A percentile compares a stretch with the other conserved stretches of the same genome.
Conservation (phyloP, 139 green algal genomes). For the Edaphochlamys debaryana region DNA sequence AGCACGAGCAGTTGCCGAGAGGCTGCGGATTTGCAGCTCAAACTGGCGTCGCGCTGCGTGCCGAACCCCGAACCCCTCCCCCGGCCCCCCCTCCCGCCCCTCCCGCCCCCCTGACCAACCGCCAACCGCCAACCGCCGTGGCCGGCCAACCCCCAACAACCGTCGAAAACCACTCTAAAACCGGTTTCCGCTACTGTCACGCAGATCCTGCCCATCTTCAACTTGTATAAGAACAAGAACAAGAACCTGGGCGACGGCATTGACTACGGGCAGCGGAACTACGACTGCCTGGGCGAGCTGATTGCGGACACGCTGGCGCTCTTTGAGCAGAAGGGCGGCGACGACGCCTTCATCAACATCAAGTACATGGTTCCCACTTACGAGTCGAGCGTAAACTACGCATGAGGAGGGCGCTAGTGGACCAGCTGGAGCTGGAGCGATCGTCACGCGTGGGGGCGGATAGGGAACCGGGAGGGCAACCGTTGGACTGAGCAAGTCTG, state of each 20-base stretch:
- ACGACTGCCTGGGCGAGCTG: slow-evolving; percentile 82
- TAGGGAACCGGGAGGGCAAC: background rate
- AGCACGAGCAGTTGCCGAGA: too few species aligned
- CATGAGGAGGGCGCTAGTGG: slow-evolving; percentile 34
- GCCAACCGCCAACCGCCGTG: too few species aligned
- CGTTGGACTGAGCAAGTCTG: background rate
- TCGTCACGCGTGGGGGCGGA: too few species aligned
- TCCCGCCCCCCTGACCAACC: too few species aligned
- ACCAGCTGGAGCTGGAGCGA: background rate
- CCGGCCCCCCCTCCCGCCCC: too few species aligned
- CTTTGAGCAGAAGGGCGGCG: slow-evolving; percentile 84
- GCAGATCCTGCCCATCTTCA: slow-evolving; percentile 88
- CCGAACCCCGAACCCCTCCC: too few species aligned
- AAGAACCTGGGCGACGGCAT: slow-evolving; percentile 87
- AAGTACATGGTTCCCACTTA: slow-evolving; percentile 74
- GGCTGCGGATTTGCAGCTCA: too few species aligned
- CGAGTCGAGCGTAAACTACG: slow-evolving; percentile 78
- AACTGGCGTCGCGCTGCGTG: too few species aligned
- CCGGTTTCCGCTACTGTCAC: too few species aligned
- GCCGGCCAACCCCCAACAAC: too few species aligned
- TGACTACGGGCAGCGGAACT: slow-evolving; percentile 84
- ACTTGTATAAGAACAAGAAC: slow-evolving; percentile 87
- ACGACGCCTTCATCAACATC: slow-evolving; percentile 94
- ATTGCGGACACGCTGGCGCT: slow-evolving; percentile 80
- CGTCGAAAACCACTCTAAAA: too few species aligned